Base-by-base conservation (phyloP, 768 basidiomycete species). In the Termitomyces eurrhizus region DNA sequence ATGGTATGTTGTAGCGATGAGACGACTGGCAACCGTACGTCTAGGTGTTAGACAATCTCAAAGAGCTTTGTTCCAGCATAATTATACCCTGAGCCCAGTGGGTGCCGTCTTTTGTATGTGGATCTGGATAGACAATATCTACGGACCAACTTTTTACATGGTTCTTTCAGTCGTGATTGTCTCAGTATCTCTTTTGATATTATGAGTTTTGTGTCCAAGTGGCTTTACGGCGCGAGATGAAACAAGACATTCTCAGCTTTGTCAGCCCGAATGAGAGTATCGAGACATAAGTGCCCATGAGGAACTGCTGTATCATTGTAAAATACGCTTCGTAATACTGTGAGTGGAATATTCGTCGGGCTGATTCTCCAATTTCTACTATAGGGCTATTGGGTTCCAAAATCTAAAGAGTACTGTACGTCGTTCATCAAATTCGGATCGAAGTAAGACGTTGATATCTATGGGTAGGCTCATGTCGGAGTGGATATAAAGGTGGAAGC, bases 1-100 rank as follows among this genome's bases (percentile, higher is more conserved):
- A n/a, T n/a, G n/a, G n/a, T n/a, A n/a, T n/a, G n/a, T n/a, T n/a
- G 74, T 88, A 21, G 75, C 75, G 63, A 83, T 94, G 69, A 77
- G 85, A 58, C 70, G 73, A 33, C 67, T 89, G 35, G 79, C 86
- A 8, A 36, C 44, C 56, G 21, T 21, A 33, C 35, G 35, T 13
- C 35, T 53, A 7, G 21, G 46, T 12, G 36, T 24, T 2, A 16
- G 4, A 12, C 41, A 14, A 26, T 58, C 50, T 36, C 58, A 8
- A 24, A 32, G 48, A 1, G 35, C 39, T 52, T 12, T 61, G 59
- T 32, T 51, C 49, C 7, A 58, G 16, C 65, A 70, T 11, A 63
- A 73, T 42, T 74, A 72, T 64, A 56, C 49, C 24, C 63, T 78
- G 57, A 72, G 72, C 26, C 74, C 73, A n/a, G 32, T 81, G 16